phyloP scores from a whole-genome alignment of 306 rosid species.

The Oemleria cerasiformis region DNA sequence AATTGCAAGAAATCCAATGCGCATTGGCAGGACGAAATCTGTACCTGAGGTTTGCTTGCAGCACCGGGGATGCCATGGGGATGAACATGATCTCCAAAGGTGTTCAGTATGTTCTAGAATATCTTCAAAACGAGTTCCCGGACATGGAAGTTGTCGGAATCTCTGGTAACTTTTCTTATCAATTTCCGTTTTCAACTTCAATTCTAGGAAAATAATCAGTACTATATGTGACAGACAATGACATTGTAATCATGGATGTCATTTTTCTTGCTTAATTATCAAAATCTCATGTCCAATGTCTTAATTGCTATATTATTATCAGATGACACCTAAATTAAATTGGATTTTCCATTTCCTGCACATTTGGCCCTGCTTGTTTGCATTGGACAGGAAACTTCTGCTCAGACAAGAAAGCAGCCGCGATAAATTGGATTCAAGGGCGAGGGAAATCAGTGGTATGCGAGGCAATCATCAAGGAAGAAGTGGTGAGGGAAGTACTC shows the following conservation, averaged over 20 bases:
- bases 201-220: neutral
- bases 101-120: slow-evolving; percentile 31
- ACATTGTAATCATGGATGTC: neutral
- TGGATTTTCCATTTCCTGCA: neutral
- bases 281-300: neutral
- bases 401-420: slow-evolving; percentile 36
- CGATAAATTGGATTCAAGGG: slow-evolving; percentile 36
- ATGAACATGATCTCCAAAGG: slow-evolving; percentile 41
- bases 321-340: neutral
- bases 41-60: slow-evolving; percentile 29
- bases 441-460: slow-evolving; percentile 32
- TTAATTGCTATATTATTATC: neutral
- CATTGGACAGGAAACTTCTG: slow-evolving; percentile 28
- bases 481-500: slow-evolving; percentile 26
- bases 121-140: slow-evolving; percentile 20
- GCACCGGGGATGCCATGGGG: slow-evolving; percentile 39
- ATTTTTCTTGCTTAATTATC: neutral
- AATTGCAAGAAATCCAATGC: slow-evolving; percentile 18
- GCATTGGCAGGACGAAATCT: slow-evolving; percentile 25
- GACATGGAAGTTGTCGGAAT: slow-evolving; percentile 36
- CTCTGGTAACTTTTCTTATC: slow-evolving; percentile 15
- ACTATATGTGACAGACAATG: neutral
- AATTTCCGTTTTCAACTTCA: neutral
- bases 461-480: slow-evolving; percentile 26
- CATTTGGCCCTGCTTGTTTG: neutral